Evolutionary conservation across 2,329 filamentous ascomycete genomes (phyloP).

Genomic region (Ascomycota sp.): DNA sequence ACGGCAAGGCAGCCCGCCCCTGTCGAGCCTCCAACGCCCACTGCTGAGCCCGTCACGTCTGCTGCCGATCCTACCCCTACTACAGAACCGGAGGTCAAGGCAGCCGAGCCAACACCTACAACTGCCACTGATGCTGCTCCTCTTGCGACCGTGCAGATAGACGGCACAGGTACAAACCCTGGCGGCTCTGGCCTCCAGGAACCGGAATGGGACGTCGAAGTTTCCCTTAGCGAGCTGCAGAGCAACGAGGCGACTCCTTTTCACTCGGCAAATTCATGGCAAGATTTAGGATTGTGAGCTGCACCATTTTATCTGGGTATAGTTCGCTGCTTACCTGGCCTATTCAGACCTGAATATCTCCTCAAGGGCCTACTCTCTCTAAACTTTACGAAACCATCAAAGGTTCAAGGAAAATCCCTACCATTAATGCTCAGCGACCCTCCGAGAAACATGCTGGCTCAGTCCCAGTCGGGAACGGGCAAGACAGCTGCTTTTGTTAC

Average conservation of each 20-base stretch:
- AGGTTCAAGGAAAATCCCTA: conserved; percentile 88
- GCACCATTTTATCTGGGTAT: not conserved
- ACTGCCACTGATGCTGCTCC: conserved; percentile 5
- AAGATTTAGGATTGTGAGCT: conserved; percentile 58
- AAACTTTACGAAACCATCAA: conserved; percentile 85
- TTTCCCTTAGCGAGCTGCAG: conserved; percentile 78
- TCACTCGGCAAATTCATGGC: conserved; percentile 63
- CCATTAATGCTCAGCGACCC: conserved; percentile 72
- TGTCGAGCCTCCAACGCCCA: conserved; percentile 4
- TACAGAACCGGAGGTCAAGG: conserved; percentile 1
- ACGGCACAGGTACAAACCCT: conserved; percentile 14
- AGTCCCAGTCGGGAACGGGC: conserved; percentile 96
- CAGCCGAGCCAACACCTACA: not conserved
- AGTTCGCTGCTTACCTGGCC: conserved; percentile 1
- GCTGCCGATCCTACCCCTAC: conserved; percentile 1
- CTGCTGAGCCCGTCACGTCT: conserved; percentile 2
- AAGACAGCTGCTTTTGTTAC: conserved; percentile 95
- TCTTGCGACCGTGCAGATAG: conserved; percentile 12
- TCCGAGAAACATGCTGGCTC: conserved; percentile 84
- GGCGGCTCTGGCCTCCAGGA: conserved; percentile 38
- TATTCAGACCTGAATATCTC: conserved; percentile 26
- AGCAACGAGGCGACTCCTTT: conserved; percentile 69
- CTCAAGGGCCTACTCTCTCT: conserved; percentile 57
- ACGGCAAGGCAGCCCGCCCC: not conserved
- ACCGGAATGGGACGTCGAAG: conserved; percentile 68